Evolutionary conservation across 2,329 filamentous ascomycete species (phyloP).

Genomic region (Calcarisporium arbuscula): DNA sequence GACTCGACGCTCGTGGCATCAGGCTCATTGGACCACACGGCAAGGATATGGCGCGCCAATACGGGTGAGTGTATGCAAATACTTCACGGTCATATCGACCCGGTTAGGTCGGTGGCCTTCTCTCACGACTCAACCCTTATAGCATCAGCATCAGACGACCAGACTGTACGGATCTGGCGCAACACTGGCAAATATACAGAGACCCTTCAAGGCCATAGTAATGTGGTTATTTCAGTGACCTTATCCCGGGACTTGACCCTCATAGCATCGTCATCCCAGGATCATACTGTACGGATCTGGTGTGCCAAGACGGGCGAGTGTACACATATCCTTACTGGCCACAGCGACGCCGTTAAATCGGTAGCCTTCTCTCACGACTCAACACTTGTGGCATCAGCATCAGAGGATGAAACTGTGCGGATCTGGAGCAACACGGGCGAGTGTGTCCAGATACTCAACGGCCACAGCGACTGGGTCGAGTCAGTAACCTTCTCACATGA

Average conservation of each 20-base stretch:
- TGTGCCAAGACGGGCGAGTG: not conserved
- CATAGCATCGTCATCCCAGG: conserved; percentile 1
- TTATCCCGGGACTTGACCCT: conserved; percentile 3
- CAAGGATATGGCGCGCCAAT: not conserved
- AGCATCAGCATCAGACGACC: not conserved
- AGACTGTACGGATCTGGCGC: not conserved
- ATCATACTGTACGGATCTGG: conserved; percentile 3
- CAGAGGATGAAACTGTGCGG: not conserved
- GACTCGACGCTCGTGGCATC: conserved; percentile 1
- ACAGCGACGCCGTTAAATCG: not conserved
- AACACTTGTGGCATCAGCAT: conserved; percentile 1
- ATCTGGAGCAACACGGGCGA: conserved; percentile 4
- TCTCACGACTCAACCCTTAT: conserved; percentile 4
- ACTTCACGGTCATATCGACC: conserved; percentile 5
- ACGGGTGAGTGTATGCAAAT: not conserved
- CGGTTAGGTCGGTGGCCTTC: not conserved
- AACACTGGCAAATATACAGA: not conserved
- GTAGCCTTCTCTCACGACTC: not conserved
- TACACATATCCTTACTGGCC: not conserved
- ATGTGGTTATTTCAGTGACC: not conserved
- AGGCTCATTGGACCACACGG: not conserved
- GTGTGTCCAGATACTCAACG: conserved; percentile 2
- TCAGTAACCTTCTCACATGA: conserved; percentile 4
- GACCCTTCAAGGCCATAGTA: not conserved
- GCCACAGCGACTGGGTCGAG: accelerated